These are phyloP conservation scores for Histomonas meleagridis DNA, from an alignment of 208 protist genomes.

Conservation along the genomic window DNA sequence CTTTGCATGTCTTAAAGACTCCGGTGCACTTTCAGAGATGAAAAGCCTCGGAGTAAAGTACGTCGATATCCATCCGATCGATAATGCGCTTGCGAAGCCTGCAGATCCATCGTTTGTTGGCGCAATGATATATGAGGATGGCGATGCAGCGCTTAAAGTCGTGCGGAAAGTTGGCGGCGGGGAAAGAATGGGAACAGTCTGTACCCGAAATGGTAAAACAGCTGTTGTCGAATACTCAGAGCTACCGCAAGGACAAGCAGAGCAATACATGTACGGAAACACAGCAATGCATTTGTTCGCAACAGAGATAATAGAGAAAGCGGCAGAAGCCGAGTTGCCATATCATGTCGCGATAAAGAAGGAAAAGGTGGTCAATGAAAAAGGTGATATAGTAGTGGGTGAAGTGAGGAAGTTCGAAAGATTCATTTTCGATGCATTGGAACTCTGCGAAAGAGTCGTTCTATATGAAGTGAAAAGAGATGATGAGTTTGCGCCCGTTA, in stretches of 20 bases:
- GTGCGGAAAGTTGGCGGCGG: background rate
- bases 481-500: constrained; percentile 84
- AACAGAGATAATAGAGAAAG: background rate
- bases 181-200: background rate
- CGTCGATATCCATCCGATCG: background rate
- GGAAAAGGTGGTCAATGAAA: background rate
- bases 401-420: constrained; percentile 78
- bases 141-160: background rate
- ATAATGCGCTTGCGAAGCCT: background rate
- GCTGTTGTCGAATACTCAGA: background rate
- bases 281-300: background rate
- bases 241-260: background rate
- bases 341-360: background rate
- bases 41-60: background rate
- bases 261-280: background rate
- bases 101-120: constrained; percentile 12
- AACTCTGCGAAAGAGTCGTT: constrained; percentile 52
- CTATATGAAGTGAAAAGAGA: constrained; percentile 68
- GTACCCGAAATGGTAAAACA: background rate
- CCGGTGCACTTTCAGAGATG: background rate
- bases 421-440: constrained; percentile 91
- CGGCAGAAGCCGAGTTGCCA: background rate
- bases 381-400: background rate
- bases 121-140: background rate
- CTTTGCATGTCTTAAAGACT: background rate